Conservation (phyloP, 352 stramenopile species). For the Phytophthora fragariaefolia region DNA sequence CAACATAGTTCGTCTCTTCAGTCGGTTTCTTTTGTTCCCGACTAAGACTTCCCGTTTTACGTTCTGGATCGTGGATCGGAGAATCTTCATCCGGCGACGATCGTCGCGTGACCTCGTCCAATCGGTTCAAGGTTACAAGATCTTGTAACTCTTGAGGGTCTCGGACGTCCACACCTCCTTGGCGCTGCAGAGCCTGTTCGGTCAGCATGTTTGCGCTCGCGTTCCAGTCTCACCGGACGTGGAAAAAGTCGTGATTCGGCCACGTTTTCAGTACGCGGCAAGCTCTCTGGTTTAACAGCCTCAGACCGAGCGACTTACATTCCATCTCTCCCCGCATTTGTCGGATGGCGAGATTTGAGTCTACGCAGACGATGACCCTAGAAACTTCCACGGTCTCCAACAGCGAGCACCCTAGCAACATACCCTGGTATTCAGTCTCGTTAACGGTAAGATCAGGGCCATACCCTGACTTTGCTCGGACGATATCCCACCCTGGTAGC, state of each 20-base stretch:
- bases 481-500: slow-evolving; percentile 11
- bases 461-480: not conserved
- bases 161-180: not conserved
- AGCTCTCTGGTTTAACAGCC: not conserved
- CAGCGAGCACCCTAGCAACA: not conserved
- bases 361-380: not conserved
- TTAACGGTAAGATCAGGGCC: slow-evolving; percentile 17
- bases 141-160: not conserved
- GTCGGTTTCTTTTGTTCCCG: no score
- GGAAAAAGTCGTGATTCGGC: not conserved
- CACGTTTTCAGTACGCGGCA: not conserved
- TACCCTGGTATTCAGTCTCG: slow-evolving; percentile 24
- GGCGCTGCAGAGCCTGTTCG: not conserved
- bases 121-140: slow-evolving; percentile 3
- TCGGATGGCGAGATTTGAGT: slow-evolving; percentile 11
- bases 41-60: no score
- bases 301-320: not conserved
- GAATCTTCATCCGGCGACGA: no score
- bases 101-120: no score
- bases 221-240: slow-evolving; percentile 11
- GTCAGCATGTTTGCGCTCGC: not conserved
- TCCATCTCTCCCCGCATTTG: slow-evolving; percentile 11
- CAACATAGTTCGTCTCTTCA: not conserved
- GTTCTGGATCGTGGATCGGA: no score
- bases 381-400: not conserved